A percentile compares a stretch with the other conserved stretches of the same genome.
Conservation (phyloP, 208 protist species). For the Lotmaria passim region DNA sequence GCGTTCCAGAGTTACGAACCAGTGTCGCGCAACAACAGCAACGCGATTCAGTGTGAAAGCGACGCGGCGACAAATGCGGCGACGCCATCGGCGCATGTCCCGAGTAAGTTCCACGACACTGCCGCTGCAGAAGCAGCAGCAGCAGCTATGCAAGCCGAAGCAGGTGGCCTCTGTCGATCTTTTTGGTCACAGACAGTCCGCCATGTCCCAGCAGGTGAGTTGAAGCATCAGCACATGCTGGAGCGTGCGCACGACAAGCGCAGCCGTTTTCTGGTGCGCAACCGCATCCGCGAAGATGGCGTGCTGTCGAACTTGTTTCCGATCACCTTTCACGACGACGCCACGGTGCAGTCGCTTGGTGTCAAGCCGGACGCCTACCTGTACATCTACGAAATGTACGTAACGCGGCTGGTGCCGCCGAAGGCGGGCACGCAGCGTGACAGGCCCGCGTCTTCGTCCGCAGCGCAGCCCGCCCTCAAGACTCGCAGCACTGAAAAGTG, state of each 20-base stretch:
- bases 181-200: conserved; percentile 65
- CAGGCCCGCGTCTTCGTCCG: not conserved
- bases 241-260: conserved; percentile 67
- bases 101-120: too few species aligned
- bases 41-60: too few species aligned
- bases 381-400: conserved; percentile 83
- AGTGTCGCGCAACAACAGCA: too few species aligned
- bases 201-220: conserved; percentile 36
- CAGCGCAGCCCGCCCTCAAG: not conserved
- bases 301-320: conserved; percentile 83
- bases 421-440: not conserved
- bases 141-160: too few species aligned
- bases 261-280: conserved; percentile 60
- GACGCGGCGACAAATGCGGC: too few species aligned
- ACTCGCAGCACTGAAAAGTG: too few species aligned
- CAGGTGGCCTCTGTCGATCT: too few species aligned
- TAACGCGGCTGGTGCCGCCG: conserved; percentile 39
- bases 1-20: too few species aligned
- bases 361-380: conserved; percentile 23
- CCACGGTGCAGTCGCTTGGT: not conserved
- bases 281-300: conserved; percentile 70
- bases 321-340: conserved; percentile 33
- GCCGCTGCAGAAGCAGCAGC: not conserved
- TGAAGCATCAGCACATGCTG: conserved; percentile 56
- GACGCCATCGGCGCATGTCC: too few species aligned